Evolutionary conservation across 768 basidiomycete species (phyloP), one percentile per base, ranked within the genome.

Genomic region (Steccherinum ochraceum): DNA sequence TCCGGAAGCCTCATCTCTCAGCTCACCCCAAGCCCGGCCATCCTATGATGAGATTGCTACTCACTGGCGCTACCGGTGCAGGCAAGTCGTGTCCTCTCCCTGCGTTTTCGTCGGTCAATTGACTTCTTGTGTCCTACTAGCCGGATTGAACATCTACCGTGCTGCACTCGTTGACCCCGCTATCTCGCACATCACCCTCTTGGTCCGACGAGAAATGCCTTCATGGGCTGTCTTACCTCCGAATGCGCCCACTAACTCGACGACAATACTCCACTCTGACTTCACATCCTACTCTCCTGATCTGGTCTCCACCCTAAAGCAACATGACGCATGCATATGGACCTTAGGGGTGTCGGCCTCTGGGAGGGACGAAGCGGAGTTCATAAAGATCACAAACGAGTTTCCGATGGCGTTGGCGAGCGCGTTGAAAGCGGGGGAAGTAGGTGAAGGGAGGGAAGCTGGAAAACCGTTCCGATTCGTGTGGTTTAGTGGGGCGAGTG

Each of bases 311-410:
- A 56, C 57, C 24, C 59, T 72, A 40, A 66, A 59, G 3, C 58
- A 58, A 40, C 65, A 67, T 45, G 68, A 71, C 42, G 70, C 62
- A n/a, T 67, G 66, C 52, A 51, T 72, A 2, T 72, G 70, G 69
- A 69, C 70, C 10, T 57, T 67, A 12, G 70, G 70, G 2, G 62
- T 52, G 48, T 58, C 56, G 35, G 50, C 60, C 2, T 24, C 53
- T 0, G 68, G 68, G 27, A 58, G 67, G 53, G 55, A 51, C 2
- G 68, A 70, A 41, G 56, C 55, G 30, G 67, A 64, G 7, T 70
- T 69, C 50, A 69, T 61, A 3, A 43, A 51, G 27, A 61, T 72
- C 49, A 72, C 70, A 4, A 60, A 69, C 52, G 67, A 66, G 39
- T 71, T 68, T 51, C 58, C 69, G 21, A 51, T 71, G 48, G 53